Evolutionary conservation across 345 rosid genomes (phyloP).

Genomic region (Alliaria petiolata): DNA sequence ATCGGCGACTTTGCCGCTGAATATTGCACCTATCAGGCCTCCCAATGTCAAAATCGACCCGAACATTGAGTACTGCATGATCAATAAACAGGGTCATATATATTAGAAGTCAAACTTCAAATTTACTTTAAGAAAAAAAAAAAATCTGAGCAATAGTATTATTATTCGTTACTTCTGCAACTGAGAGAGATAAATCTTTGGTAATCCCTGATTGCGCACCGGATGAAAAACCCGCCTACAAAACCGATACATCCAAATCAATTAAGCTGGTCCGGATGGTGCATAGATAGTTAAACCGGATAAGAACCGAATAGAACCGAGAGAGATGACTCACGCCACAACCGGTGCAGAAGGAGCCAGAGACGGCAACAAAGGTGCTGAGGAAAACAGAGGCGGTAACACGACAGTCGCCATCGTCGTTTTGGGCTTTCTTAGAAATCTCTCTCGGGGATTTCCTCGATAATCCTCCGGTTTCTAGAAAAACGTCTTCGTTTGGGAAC

Average conservation of each 20-base stretch:
- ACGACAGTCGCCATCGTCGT: slow-evolving; percentile 32
- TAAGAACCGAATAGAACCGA: neutral
- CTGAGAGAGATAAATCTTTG: slow-evolving; percentile 40
- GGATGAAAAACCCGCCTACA: slow-evolving; percentile 42
- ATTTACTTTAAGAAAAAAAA: too few relatives aligned
- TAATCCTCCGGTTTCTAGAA: slow-evolving; percentile 26
- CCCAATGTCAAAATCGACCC: slow-evolving; percentile 39
- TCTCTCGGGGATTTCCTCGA: slow-evolving; percentile 17
- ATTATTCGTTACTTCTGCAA: slow-evolving; percentile 18
- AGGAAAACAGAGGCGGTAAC: slow-evolving; percentile 31
- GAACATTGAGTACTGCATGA: slow-evolving; percentile 30
- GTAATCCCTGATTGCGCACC: slow-evolving; percentile 41
- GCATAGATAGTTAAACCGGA: neutral
- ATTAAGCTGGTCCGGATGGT: neutral
- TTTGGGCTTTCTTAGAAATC: slow-evolving; percentile 6
- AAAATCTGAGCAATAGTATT: neutral
- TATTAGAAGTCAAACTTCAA: neutral
- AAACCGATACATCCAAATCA: slow-evolving; percentile 3
- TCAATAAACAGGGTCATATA: neutral
- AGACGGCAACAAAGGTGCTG: slow-evolving; percentile 48
- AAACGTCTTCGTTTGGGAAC: slow-evolving; percentile 20
- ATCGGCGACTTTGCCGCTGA: slow-evolving; percentile 38
- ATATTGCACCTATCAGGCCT: slow-evolving; percentile 38
- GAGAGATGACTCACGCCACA: slow-evolving; percentile 33
- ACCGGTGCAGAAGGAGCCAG: slow-evolving; percentile 45